Evolutionary conservation across 1,139 yeast species (phyloP), one percentile per base, ranked within the genome.

Genomic region (Kodamaea alishanica): DNA sequence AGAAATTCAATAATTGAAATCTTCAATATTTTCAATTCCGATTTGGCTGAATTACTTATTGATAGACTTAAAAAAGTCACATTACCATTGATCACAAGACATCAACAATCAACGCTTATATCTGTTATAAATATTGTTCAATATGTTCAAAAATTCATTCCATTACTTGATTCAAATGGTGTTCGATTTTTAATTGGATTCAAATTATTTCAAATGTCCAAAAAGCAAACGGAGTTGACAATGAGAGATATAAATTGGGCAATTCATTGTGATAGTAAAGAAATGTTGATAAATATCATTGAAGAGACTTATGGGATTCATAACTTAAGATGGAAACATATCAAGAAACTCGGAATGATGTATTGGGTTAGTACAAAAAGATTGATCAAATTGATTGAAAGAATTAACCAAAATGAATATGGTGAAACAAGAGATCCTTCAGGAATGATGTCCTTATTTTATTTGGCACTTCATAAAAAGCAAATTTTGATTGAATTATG

Each of bases 211-310:
- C 79, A 78, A 47, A 65, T 70, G 33, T 63, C 70, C 6, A 47
- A 60, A n/a, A 69, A 65, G 40, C 32, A 28, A 25, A 46, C 56
- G 8, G 60, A 70, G 2, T 65, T 90, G 49, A 71, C 81, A 1
- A 83, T 84, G 79, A 73, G 97, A 54, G 97, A 90, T 61, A 75
- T 84, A 37, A 75, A 77, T 40, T 90, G 96, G 94, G 97, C 96
- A 0, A 62, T 86, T 27, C 95, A 87, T 57, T 82, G 92, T 45
- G 88, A 82, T 40, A 81, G 84, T 44, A 85, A 83, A 50, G 90
- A 84, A 42, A 57, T 86, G 32, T 54, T 90, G 24, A 60, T 84
- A 15, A 70, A 75, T 29, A 55, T 75, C 5, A 68, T 87, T n/a
- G 75, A 77, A 39, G 71, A 69, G 10, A 54, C 59, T 29, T 73